Percentiles rank a stretch among this genome's conserved stretches.
Conservation (phyloP, 1,284 basidiomycete species). For the Sanghuangporus sanghuang region DNA sequence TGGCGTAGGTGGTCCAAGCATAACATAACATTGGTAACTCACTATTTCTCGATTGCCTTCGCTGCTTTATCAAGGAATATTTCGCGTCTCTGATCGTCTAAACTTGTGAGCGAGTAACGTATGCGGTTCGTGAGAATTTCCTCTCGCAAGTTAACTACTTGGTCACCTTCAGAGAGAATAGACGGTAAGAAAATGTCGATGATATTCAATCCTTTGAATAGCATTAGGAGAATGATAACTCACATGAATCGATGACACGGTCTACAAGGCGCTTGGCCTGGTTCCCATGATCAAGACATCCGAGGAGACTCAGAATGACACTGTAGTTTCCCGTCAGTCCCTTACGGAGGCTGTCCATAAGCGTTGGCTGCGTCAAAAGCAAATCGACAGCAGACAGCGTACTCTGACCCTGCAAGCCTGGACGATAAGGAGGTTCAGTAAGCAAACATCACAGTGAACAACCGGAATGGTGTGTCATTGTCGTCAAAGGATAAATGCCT, state of each 20-base stretch:
- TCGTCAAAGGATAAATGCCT: slow-evolving; percentile 18
- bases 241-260: slow-evolving; percentile 83
- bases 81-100: slow-evolving; percentile 62
- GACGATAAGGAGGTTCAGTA: neutral
- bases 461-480: too few species aligned
- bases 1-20: neutral
- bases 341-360: slow-evolving; percentile 82
- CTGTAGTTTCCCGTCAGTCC: slow-evolving; percentile 90
- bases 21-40: slow-evolving; percentile 22
- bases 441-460: too few species aligned
- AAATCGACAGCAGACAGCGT: slow-evolving; percentile 79
- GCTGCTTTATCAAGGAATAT: slow-evolving; percentile 56
- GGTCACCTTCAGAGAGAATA: slow-evolving; percentile 50
- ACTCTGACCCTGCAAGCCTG: slow-evolving; percentile 54
- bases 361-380: slow-evolving; percentile 70
- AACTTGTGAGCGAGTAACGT: slow-evolving; percentile 77
- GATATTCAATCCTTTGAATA: neutral
- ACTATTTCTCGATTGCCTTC: slow-evolving; percentile 81
- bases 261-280: slow-evolving; percentile 85
- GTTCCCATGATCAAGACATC: slow-evolving; percentile 81
- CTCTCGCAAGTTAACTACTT: slow-evolving; percentile 87
- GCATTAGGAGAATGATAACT: slow-evolving; percentile 26
- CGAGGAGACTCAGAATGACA: slow-evolving; percentile 83
- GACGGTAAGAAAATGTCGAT: neutral
- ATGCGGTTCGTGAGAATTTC: slow-evolving; percentile 81